phyloP scores from a whole-genome alignment of 225 moss, liverwort and hornwort species.

The Antitrichia curtipendula region DNA sequence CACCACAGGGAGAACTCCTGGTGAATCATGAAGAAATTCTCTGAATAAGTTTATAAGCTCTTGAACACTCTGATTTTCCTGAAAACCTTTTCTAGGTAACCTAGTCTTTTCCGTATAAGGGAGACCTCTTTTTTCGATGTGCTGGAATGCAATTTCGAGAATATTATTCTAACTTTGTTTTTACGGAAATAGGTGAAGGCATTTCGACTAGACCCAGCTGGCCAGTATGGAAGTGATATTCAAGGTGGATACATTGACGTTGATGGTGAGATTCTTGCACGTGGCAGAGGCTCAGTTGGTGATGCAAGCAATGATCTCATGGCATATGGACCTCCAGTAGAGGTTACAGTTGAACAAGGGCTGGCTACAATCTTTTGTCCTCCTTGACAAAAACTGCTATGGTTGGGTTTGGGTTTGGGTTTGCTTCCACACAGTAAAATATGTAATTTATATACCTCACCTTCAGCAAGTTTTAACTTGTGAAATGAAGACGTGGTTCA shows the following conservation, averaged over 20 bases:
- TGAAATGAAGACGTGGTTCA: not conserved
- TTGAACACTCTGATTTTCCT: not conserved
- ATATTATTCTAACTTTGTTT: not conserved
- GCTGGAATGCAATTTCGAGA: not conserved
- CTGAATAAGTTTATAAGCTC: not conserved
- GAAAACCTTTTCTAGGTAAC: not conserved
- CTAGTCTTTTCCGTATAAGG: not conserved
- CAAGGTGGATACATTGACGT: conserved; percentile 83
- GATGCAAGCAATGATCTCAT: conserved; percentile 72
- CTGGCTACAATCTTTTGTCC: conserved; percentile 76
- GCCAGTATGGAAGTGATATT: conserved; percentile 40
- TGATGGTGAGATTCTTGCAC: conserved; percentile 79
- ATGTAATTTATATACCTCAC: not conserved
- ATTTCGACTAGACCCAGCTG: conserved; percentile 66
- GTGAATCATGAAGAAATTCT: not conserved
- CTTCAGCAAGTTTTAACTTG: not conserved
- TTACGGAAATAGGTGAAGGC: conserved; percentile 52
- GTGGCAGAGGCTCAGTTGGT: conserved; percentile 57
- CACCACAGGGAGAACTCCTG: not conserved
- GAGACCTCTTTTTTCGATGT: not conserved
- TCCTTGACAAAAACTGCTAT: conserved; percentile 3
- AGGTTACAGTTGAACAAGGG: conserved; percentile 64
- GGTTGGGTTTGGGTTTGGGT: not conserved
- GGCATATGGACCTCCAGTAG: conserved; percentile 68
- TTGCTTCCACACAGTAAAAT: not conserved